Evolutionary conservation across 176 grass and related monocot species (phyloP), one percentile per base, ranked within the genome.

Genomic region (Raddia guianensis): DNA sequence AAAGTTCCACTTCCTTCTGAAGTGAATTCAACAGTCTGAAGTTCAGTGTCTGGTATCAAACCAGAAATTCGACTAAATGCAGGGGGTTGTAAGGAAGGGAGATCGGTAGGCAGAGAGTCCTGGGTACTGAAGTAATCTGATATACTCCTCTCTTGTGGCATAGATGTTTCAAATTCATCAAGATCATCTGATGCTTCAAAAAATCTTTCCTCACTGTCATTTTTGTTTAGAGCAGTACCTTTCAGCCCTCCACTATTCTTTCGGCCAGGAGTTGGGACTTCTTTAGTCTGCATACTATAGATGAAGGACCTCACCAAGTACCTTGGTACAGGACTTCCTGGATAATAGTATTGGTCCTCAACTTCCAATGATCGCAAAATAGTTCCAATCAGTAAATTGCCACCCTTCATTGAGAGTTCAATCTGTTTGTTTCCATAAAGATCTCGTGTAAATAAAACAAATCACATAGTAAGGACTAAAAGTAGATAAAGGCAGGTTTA

Each of bases 221-320:
- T 89, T 82, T 98, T 94, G 61, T 86, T 92, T 66, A 98, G 49
- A 33, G 73, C 49, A 40, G 57, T 76, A 21, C 77, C 83, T 88
- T 53, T 72, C 75, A 12, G 4, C 74, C 74, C 73, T 88, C 56
- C 19, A 74, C 75, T 88, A 34, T 78, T 85, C 84, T 86, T 82
- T 68, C 60, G 66, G 86, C 69, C 75, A 61, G 68, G 74, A 66
- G 83, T 46, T 10, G 61, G 58, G 19, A 65, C 40, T 57, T 89
- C 76, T 75, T 89, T 79, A 12, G 71, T 81, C 81, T 90, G 87
- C 67, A 77, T 82, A 56, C 59, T 91, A 73, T 88, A 86, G 72
- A 98, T 92, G 63, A 94, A 98, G 72, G 95, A 98, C 85, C 95
- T 98, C 62, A 90, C 92, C 59, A 98, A 74, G 73, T 92, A 98